Percentiles rank a stretch among this genome's conserved stretches.
These are phyloP conservation scores for Plasmodium gaboni DNA, from an alignment of 169 alveolate genomes.

Conservation along the genomic window DNA sequence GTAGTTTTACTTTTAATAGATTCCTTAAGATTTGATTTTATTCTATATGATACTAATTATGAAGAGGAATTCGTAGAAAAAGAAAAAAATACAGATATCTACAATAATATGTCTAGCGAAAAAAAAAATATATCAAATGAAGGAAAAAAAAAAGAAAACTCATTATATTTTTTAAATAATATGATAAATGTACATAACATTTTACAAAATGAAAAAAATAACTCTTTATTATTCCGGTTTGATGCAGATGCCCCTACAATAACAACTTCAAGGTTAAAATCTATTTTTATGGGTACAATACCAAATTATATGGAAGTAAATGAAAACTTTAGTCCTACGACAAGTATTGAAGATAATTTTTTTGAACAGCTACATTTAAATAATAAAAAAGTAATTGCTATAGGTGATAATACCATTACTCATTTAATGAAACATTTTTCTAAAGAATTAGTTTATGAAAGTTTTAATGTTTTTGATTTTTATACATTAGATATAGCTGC, in stretches of 20 bases:
- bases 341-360: conserved; percentile 50
- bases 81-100: not conserved
- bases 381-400: conserved; percentile 43
- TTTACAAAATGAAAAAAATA: conserved; percentile 69
- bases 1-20: conserved; percentile 76
- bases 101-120: conserved; percentile 14
- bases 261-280: conserved; percentile 78
- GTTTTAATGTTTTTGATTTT: conserved; percentile 69
- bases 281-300: conserved; percentile 78
- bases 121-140: conserved; percentile 3
- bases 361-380: conserved; percentile 40
- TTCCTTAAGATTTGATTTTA: conserved; percentile 81
- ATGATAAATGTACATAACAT: conserved; percentile 66
- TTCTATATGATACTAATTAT: conserved; percentile 79
- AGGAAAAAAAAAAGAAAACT: conserved; percentile 31
- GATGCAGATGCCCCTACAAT: conserved; percentile 82
- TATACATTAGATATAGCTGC: conserved; percentile 31
- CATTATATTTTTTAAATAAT: conserved; percentile 67
- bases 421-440: conserved; percentile 21
- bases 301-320: conserved; percentile 78
- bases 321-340: conserved; percentile 23
- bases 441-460: conserved; percentile 58
- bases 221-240: conserved; percentile 76
- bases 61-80: conserved; percentile 6
- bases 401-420: conserved; percentile 67